Evolutionary conservation across 352 stramenopile species (phyloP).

Genomic region (Paralagenidium karlingii): DNA sequence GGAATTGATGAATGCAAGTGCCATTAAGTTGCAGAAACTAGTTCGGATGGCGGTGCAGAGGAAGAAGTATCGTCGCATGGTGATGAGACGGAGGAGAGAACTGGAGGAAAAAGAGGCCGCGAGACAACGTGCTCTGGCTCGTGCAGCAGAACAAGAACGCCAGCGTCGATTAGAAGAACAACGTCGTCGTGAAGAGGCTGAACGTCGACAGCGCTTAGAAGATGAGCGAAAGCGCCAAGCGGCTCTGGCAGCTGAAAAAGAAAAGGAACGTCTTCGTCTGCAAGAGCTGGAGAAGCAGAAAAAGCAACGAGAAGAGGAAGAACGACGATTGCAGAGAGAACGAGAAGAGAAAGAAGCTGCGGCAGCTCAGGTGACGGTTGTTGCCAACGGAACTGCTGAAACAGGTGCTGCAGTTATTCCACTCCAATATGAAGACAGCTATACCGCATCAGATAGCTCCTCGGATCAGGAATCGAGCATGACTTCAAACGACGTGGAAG

Average conservation of each 20-base stretch:
- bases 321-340: slow-evolving; percentile 1
- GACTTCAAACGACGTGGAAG: slow-evolving; percentile 64
- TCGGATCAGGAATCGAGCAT: slow-evolving; percentile 47
- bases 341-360: neutral
- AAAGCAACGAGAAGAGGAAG: slow-evolving; percentile 14
- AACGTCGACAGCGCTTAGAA: neutral
- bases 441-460: slow-evolving; percentile 54
- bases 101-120: slow-evolving; percentile 11
- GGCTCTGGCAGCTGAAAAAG: too few relatives aligned
- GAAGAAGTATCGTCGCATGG: slow-evolving; percentile 37
- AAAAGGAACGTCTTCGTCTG: too few relatives aligned
- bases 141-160: slow-evolving; percentile 4
- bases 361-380: too few relatives aligned
- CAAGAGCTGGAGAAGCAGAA: too few relatives aligned
- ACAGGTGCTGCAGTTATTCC: slow-evolving; percentile 6
- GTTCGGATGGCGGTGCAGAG: slow-evolving; percentile 37
- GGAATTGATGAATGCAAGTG: slow-evolving; percentile 23
- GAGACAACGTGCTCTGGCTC: neutral
- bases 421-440: slow-evolving; percentile 47
- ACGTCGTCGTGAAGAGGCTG: too few relatives aligned
- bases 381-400: slow-evolving; percentile 3
- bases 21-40: slow-evolving; percentile 33
- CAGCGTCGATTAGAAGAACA: slow-evolving; percentile 8
- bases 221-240: slow-evolving; percentile 1
- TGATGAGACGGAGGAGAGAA: too few relatives aligned